Evolutionary conservation across 2,329 filamentous ascomycete genomes (phyloP).

Genomic region (Fusarium sarcochroum): DNA sequence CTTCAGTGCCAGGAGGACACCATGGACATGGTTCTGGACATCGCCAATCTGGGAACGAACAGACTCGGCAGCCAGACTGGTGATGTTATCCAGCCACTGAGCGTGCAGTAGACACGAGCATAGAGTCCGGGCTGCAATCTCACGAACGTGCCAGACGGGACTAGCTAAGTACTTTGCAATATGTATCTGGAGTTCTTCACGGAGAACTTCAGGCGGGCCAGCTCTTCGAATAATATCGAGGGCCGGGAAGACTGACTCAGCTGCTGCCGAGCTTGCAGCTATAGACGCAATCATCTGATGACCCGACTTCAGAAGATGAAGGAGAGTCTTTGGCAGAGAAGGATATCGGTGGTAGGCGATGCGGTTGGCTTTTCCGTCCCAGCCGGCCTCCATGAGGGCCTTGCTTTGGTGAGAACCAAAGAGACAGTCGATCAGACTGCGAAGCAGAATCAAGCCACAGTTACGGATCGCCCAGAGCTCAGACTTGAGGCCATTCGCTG

Average conservation of each 20-base stretch:
- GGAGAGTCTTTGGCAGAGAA: constrained; percentile 73
- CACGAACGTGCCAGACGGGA: constrained; percentile 83
- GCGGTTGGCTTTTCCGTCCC: constrained; percentile 74
- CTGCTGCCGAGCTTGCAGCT: constrained; percentile 56
- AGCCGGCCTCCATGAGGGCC: constrained; percentile 69
- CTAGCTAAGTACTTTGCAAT: constrained; percentile 76
- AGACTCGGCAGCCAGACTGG: constrained; percentile 53
- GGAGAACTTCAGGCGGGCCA: constrained; percentile 71
- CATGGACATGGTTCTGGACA: constrained; percentile 70
- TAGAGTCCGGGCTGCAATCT: constrained; percentile 82
- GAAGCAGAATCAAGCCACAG: constrained; percentile 89
- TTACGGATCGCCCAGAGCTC: constrained; percentile 95
- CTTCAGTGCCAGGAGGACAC: constrained; percentile 68
- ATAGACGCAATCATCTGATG: constrained; percentile 60
- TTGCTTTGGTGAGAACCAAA: constrained; percentile 84
- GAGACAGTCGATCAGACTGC: constrained; percentile 84
- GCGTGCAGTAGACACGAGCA: constrained; percentile 71
- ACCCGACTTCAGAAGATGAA: constrained; percentile 71
- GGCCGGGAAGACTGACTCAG: constrained; percentile 84
- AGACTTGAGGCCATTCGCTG: constrained; percentile 82
- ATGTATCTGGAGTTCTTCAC: constrained; percentile 67
- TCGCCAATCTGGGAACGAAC: constrained; percentile 43
- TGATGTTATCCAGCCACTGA: constrained; percentile 62
- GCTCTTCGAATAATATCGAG: constrained; percentile 84
- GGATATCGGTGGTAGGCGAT: constrained; percentile 80